Evolutionary conservation across 2,329 filamentous ascomycete genomes (phyloP), one percentile per base, ranked within the genome.

Genomic region (Stagonosporopsis chrysanthemi): DNA sequence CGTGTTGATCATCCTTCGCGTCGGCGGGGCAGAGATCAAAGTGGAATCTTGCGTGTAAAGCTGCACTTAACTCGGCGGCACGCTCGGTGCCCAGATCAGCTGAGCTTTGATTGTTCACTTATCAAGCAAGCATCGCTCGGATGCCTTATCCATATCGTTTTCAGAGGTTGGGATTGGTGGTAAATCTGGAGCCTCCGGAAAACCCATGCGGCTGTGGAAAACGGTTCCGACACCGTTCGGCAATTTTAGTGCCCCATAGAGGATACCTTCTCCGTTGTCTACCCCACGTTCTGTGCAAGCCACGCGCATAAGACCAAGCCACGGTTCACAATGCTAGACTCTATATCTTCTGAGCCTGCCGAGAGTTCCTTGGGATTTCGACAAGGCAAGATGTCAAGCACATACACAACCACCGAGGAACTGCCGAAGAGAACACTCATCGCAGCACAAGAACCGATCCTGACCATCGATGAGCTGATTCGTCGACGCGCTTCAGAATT

Each of bases 381-480:
- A 26, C 43, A 49, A 44, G n/a, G 14, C 29, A 55, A 49, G 48
- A 67, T 67, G 62, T 60, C 62, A 39, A 41, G 40, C 14, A 58
- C 58, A 26, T 51, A 45, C 26, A 65, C 57, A 23, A 36, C 44
- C 19, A 58, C 55, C 35, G 46, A 58, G 19, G 55, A 56, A 52
- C 14, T 2, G 22, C 33, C 60, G 39, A 45, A 40, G 17, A 33
- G 36, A n/a, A 56, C 48, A 24, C 47, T 57, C 12, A 39, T 52
- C 22, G 43, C 56, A 12, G 26, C 55, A 24, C 52, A 51, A 31
- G 47, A 56, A 12, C 49, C 56, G 38, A 65, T 69, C 33, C 63
- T 47, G 28, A 71, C 68, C 23, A 63, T 70, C 11, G 68, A 71
- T 46, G 66, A 68, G 31, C 49, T 71, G 17, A 69, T 71, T 47